phyloP scores from a whole-genome alignment of 228 moss, liverwort and hornwort species.

The Sphagnum magellanicum region DNA sequence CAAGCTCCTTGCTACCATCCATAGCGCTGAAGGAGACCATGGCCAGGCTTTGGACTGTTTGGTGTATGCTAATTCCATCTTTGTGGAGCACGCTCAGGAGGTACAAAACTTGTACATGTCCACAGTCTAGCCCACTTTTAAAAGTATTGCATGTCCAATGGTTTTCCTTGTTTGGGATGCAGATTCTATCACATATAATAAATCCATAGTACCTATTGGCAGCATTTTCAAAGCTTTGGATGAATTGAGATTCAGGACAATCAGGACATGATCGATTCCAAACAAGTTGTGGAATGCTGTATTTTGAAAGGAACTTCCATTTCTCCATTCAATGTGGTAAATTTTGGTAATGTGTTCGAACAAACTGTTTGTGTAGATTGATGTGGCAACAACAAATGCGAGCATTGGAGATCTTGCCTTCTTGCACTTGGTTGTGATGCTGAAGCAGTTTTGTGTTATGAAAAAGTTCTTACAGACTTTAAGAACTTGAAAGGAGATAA shows the following conservation, averaged over 20 bases:
- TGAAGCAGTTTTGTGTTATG: constrained; percentile 72
- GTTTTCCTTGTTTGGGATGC: not conserved
- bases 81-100: constrained; percentile 66
- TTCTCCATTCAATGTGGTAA: too few species aligned
- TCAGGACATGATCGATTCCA: too few species aligned
- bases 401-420: constrained; percentile 68
- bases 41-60: constrained; percentile 64
- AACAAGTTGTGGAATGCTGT: too few species aligned
- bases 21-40: constrained; percentile 79
- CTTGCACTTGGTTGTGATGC: constrained; percentile 71
- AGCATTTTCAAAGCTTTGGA: too few species aligned
- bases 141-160: not conserved
- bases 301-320: too few species aligned
- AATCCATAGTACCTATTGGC: too few species aligned
- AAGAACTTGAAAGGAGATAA: constrained; percentile 64
- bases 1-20: constrained; percentile 78
- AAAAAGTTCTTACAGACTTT: constrained; percentile 70
- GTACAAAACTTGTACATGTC: constrained; percentile 5
- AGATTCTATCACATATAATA: too few species aligned
- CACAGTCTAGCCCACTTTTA: too few species aligned
- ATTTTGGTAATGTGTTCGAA: too few species aligned
- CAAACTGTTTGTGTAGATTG: constrained; percentile 18
- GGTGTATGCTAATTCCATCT: constrained; percentile 74
- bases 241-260: too few species aligned
- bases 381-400: constrained; percentile 83